Percentiles rank a stretch among this genome's conserved stretches.
Conservation (phyloP, 139 green algal species). For the Chara braunii region DNA sequence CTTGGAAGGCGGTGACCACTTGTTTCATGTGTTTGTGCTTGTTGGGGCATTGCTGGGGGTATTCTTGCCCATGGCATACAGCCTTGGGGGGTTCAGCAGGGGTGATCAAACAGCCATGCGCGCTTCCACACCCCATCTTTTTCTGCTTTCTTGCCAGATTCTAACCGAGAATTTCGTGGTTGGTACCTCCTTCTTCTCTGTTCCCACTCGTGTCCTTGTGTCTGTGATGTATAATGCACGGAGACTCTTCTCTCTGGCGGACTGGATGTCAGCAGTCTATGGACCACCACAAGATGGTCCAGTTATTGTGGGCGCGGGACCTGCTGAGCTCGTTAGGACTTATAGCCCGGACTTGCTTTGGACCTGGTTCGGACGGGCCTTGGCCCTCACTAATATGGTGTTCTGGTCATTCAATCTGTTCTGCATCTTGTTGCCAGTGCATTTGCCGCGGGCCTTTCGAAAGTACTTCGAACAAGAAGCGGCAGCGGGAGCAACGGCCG, state of each 20-base stretch:
- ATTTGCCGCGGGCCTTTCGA: slow-evolving; percentile 24
- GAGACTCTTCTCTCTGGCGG: background rate
- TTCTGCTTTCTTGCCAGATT: slow-evolving; percentile 27
- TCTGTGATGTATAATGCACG: slow-evolving; percentile 9
- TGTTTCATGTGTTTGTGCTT: background rate
- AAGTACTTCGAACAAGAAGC: slow-evolving; percentile 16
- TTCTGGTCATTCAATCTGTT: slow-evolving; percentile 37
- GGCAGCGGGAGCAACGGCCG: too few relatives aligned
- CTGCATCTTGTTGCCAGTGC: slow-evolving; percentile 19
- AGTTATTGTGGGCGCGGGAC: too few relatives aligned
- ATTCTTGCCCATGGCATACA: slow-evolving; percentile 24
- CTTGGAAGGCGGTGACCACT: background rate
- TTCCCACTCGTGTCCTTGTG: slow-evolving; percentile 13
- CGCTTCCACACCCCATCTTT: slow-evolving; percentile 19
- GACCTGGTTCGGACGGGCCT: slow-evolving; percentile 22
- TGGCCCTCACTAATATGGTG: slow-evolving; percentile 21
- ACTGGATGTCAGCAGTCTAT: background rate
- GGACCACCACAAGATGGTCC: too few relatives aligned
- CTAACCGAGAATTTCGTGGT: slow-evolving; percentile 18
- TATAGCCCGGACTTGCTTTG: too few relatives aligned
- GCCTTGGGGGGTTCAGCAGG: slow-evolving; percentile 17
- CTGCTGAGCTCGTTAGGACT: too few relatives aligned
- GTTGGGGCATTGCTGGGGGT: slow-evolving; percentile 10
- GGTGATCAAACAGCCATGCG: slow-evolving; percentile 12
- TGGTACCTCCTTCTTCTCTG: background rate